Conservation (phyloP, 2,329 filamentous ascomycete genomes). For the Amauroascus niger region DNA sequence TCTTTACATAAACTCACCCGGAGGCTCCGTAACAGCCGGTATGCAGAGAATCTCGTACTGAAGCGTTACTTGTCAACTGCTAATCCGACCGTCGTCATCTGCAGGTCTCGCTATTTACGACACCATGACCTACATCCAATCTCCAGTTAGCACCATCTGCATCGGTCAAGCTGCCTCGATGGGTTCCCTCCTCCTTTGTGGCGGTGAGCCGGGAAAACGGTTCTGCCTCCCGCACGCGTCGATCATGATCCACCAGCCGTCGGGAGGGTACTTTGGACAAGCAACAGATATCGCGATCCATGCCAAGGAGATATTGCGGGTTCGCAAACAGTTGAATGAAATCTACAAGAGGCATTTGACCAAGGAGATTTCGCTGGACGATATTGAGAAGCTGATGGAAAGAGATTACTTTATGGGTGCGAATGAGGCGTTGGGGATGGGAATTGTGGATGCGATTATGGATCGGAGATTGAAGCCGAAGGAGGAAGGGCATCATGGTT, state of each 20-base stretch:
- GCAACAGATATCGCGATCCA: slow-evolving; percentile 87
- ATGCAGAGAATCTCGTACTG: slow-evolving; percentile 15
- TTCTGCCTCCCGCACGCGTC: slow-evolving; percentile 87
- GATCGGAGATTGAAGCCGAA: slow-evolving; percentile 33
- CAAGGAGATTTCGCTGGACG: slow-evolving; percentile 61
- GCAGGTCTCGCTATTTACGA: slow-evolving; percentile 76
- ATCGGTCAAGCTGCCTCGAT: slow-evolving; percentile 91
- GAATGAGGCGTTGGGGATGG: slow-evolving; percentile 76
- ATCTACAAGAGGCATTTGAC: slow-evolving; percentile 86
- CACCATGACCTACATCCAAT: slow-evolving; percentile 94
- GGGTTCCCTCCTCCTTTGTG: slow-evolving; percentile 80
- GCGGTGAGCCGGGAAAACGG: slow-evolving; percentile 73
- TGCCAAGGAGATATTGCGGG: slow-evolving; percentile 86
- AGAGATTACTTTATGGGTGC: slow-evolving; percentile 89
- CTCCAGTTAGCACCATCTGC: slow-evolving; percentile 88
- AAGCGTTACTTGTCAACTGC: neutral
- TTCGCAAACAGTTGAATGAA: slow-evolving; percentile 74
- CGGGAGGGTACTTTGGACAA: slow-evolving; percentile 60
- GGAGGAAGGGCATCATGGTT: slow-evolving; percentile 15
- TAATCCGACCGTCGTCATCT: neutral
- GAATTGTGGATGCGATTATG: slow-evolving; percentile 85
- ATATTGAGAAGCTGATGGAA: slow-evolving; percentile 94
- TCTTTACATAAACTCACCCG: slow-evolving; percentile 95
- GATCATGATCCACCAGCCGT: slow-evolving; percentile 95
- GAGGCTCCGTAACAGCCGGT: slow-evolving; percentile 80